Base-by-base conservation (phyloP, 768 basidiomycete species). In the Lactarius vividus region DNA sequence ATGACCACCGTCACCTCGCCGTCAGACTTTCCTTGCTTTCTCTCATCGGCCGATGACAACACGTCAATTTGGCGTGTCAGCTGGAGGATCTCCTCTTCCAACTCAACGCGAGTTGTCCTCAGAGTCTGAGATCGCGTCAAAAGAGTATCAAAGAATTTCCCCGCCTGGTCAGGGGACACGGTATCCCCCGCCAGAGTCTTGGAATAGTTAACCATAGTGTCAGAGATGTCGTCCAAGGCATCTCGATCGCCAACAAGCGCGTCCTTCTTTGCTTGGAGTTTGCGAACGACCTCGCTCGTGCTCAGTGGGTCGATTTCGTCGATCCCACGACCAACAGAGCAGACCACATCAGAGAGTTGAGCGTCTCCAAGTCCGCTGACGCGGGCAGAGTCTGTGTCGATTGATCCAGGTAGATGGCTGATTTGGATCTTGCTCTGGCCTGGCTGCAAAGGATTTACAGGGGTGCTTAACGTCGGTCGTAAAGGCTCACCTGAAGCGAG, bases 311-410 rank as follows among this genome's bases (percentile, higher is more conserved):
- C 66, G 28, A 49, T 66, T 65, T 52, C 73, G 63, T 42, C 65
- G 68, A 23, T 62, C 33, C 29, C 69, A 68, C 61, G 68, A 72
- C 68, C 61, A 49, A 79, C 70, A 29, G 78, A 82, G 73, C 82
- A 84, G n/a, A 83, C 79, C 39, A 86, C 82, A 72, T 86, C 85
- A 66, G 82, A 80, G 11, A 88, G 76, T 64, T 82, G 81, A 6
- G 81, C 80, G 33, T 77, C 74, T 4, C 77, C 79, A 13, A 84
- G 75, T 3, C 82, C 83, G 57, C 83, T 81, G 18, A 87, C 81
- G 44, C 86, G 79, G 46, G 84, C 77, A n/a, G 83, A 83, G 28
- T 84, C 76, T 1, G 79, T 78, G 71, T 85, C 83, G 62, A 87
- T 80, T 33, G 73, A 76, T 69, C 79, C 78, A 7, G 86, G 78